Base-by-base conservation (phyloP, 1,139 yeast genomes). In the Magnusiomyces suaveolens region DNA sequence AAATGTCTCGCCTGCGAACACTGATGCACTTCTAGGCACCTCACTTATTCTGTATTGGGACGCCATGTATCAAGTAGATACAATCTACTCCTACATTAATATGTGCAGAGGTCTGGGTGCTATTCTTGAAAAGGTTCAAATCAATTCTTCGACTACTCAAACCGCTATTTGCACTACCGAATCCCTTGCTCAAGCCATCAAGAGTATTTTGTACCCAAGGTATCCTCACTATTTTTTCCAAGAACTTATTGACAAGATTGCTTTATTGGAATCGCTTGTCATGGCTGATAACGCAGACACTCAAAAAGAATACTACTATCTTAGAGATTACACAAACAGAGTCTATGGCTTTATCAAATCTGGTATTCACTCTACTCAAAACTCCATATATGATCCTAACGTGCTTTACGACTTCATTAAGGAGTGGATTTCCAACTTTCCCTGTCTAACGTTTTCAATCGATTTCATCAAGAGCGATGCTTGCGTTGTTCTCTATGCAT, bases 131-230 rank as follows among this genome's bases (percentile, higher is more conserved):
- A 60, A 62, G 48, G 59, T 62, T 20, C 63, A 63, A 32, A 51
- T 57, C 48, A 53, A 61, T 25, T 56, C 63, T 16, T 50, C 61
- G 8, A 61, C 61, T 26, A 63, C 67, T 6, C 65, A 65, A 12
- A 62, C 65, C 18, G 62, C 68, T 10, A 54, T 63, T 6, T 65
- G 68, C 54, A 63, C 64, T 64, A 59, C 63, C 8, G 66, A 66
- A 41, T 64, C 69, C 8, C 58, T 65, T 8, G 59, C 65, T 51
- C 69, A 67, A 54, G 62, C 65, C 29, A 64, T 66, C 52, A 62
- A 72, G 41, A 61, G 70, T 10, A 66, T 72, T 20, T 67, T 69
- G 53, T 60, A 69, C 53, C 76, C 76, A 0, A 64, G 70, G 1
- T 73, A 72, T 59, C 66, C 66, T 50, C 60, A 68, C 1, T 54